Evolutionary conservation across 164 flowering plant genomes (phyloP).

Genomic region (Stephania japonica): DNA sequence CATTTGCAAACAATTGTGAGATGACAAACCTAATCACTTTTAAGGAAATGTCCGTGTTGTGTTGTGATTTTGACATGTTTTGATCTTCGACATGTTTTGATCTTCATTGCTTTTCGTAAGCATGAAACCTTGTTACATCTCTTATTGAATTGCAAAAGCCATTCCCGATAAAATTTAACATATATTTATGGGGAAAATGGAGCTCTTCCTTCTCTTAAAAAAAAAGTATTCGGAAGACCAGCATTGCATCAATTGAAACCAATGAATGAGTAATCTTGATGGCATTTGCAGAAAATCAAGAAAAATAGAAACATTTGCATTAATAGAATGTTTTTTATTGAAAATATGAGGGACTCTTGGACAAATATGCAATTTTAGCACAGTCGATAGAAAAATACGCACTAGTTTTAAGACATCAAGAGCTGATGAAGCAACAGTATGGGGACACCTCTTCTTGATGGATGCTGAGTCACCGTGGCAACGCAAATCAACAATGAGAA

Average conservation of each 20-base stretch:
- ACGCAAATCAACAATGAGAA: constrained; percentile 87
- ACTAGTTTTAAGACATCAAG: constrained; percentile 89
- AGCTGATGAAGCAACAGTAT: constrained; percentile 88
- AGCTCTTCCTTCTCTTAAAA: not conserved
- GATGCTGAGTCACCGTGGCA: constrained; percentile 96
- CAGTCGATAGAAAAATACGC: constrained; percentile 20
- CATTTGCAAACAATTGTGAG: too few relatives aligned
- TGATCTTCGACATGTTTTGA: too few relatives aligned
- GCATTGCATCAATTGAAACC: not conserved
- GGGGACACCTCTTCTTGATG: constrained; percentile 54
- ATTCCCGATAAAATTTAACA: too few relatives aligned
- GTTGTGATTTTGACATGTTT: too few relatives aligned
- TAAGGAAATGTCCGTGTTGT: too few relatives aligned
- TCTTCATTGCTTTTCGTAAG: too few relatives aligned
- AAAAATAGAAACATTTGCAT: not conserved
- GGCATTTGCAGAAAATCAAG: not conserved
- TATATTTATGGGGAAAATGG: too few relatives aligned
- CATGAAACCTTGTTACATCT: too few relatives aligned
- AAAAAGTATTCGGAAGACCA: not conserved
- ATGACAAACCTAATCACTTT: too few relatives aligned
- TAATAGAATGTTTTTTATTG: not conserved
- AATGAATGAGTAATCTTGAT: not conserved
- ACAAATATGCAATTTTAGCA: constrained; percentile 10
- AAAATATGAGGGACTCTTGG: not conserved
- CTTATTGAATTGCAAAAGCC: too few relatives aligned